Evolutionary conservation across 805 yeast genomes (phyloP).

Genomic region (Metschnikowia chrysomelidarum): DNA sequence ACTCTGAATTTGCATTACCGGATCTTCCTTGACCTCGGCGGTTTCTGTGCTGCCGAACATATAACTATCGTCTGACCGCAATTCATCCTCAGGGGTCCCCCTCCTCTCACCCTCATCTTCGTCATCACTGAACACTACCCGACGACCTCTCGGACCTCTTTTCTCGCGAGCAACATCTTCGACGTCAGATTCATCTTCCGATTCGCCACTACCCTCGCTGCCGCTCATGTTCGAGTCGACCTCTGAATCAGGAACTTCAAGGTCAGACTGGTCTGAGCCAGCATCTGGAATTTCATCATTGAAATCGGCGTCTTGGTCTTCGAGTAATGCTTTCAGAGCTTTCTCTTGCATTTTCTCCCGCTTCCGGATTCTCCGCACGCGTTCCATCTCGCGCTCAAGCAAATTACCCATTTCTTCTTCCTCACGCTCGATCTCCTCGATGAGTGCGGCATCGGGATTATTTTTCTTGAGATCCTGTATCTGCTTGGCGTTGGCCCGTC

Average conservation of each 20-base stretch:
- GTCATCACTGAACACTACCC: conserved; percentile 14
- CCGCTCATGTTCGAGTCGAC: conserved; percentile 1
- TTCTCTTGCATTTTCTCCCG: conserved; percentile 39
- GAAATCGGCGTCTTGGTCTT: conserved; percentile 18
- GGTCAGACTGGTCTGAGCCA: conserved; percentile 10
- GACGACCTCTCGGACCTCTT: conserved; percentile 8
- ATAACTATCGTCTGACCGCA: conserved; percentile 17
- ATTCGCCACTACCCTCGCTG: conserved; percentile 3
- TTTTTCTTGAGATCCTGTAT: conserved; percentile 24
- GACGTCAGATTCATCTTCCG: conserved; percentile 18
- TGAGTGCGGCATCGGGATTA: conserved; percentile 25
- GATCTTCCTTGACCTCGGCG: conserved; percentile 13
- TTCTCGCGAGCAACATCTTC: conserved; percentile 10
- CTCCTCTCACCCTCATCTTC: conserved; percentile 21
- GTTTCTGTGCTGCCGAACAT: conserved; percentile 16
- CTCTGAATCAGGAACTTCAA: conserved; percentile 24
- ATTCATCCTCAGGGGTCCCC: conserved; percentile 10
- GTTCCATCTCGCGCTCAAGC: conserved; percentile 50
- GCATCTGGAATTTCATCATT: conserved; percentile 8
- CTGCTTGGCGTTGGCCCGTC: conserved; percentile 47
- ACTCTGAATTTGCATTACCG: conserved; percentile 18
- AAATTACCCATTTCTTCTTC: conserved; percentile 44
- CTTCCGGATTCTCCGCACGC: conserved; percentile 45
- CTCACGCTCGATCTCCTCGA: conserved; percentile 40
- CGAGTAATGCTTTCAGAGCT: conserved; percentile 33